Evolutionary conservation across 495 filamentous ascomycete species (phyloP), one percentile per base, ranked within the genome.

Genomic region (Aspergillus coremiiformis): DNA sequence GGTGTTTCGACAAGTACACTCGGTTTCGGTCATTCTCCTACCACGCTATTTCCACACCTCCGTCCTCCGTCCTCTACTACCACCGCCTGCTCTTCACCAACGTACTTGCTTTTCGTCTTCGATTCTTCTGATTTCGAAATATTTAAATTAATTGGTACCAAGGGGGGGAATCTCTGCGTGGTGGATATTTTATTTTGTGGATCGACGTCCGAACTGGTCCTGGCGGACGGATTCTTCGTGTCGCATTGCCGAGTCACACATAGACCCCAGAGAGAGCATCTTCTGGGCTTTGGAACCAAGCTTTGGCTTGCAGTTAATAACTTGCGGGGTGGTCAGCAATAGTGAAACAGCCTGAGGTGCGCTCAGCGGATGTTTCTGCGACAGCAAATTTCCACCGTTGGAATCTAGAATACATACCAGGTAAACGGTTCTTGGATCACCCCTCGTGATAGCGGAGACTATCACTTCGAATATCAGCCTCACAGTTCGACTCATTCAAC

Each of bases 41-140:
- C 51, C 56, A 54, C 56, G 26, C 39, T 35, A 49, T 49, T 39
- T 49, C 33, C 33, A 37, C 47, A 7, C 33, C n/a, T 52, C 51
- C 51, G 27, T 22, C 51, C 37, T 48, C 44, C 27, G 21, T 43
- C 47, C n/a, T 23, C 47, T 42, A 47, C 29, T n/a, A 24, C 39
- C 27, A 8, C 33, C 23, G 14, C 46, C 46, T 35, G 41, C 30
- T 44, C 35, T 47, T 52, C 47, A 20, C 24, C 15, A 41, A 20
- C 37, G 7, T 6, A 50, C 17, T 14, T 35, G 20, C 47, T 32
- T 49, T n/a, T 41, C 47, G 10, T 15, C 17, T 41, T 17, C 21
- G 7, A 5, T 7, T 14, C 17, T 20, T 21, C 4, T 21, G 12
- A 7, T 20, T n/a, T 14, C 5, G 1, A n/a, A 35, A 35, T 14